Base-by-base conservation (phyloP, 345 rosid genomes). In the Rhodamnia rubescens region DNA sequence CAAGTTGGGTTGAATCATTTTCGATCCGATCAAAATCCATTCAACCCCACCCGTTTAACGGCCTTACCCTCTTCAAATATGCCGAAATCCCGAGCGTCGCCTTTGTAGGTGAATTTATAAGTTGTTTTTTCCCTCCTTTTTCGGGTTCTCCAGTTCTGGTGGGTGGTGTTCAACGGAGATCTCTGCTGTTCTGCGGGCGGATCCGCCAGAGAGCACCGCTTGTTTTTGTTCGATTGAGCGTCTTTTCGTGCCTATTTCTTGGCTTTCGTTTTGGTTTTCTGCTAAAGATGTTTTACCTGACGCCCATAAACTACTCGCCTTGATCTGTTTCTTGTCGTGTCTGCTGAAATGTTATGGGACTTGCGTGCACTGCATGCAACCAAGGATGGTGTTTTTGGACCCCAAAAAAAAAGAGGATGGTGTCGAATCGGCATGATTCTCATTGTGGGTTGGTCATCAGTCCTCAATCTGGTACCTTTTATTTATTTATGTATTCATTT, bases 1-100 rank as follows among this genome's bases (percentile, higher is more conserved):
- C 14, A 50, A 3, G 52, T 3, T 50, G 14, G 52, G 14, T 50
- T 50, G 52, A 14, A 50, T 50, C 13, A 50, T 50, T 11, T 50
- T 50, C 52, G 8, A 11, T 50, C 14, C 14, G 4, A 50, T 50
- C 14, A 12, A 50, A 50, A 50, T 50, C 14, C 13, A 10, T 11
- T 50, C 52, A 0, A 14, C 13, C n/a, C n/a, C n/a, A n/a, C n/a
- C 52, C 14, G 8, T 50, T 50, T 11, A 14, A 50, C 13, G 4
- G 52, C 2, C 14, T 50, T 11, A 11, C 10, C 52, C 52, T 11
- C 2, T 50, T 50, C 4, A 50, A 47, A 47, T 47, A 8, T 7
- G 50, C 50, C 11, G 50, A 8, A 47, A 95, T 97, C 44, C 99
- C 95, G 87, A 94, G 57, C 89, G 96, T 96, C 83, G 94, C 93